Conservation (phyloP, 2,329 filamentous ascomycete species). For the Coleophoma cylindrospora region DNA sequence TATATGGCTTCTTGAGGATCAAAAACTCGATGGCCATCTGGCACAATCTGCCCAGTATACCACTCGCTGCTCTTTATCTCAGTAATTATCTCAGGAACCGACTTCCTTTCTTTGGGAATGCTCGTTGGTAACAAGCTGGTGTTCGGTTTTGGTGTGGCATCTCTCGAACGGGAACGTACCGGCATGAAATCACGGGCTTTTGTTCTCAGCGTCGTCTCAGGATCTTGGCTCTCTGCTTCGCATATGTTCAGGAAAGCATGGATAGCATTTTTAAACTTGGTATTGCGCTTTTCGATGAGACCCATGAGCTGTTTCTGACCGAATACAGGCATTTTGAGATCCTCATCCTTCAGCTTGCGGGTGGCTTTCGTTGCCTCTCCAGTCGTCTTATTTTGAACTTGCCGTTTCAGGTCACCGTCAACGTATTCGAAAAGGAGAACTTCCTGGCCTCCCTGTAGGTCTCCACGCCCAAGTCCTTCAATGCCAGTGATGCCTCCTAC, state of each 20-base stretch:
- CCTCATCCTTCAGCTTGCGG: conserved; percentile 67
- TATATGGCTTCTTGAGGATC: conserved; percentile 78
- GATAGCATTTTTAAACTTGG: conserved; percentile 74
- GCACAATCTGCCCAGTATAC: conserved; percentile 91
- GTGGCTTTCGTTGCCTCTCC: conserved; percentile 66
- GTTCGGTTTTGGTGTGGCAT: conserved; percentile 25
- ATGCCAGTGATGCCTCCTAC: conserved; percentile 50
- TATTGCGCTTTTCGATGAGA: conserved; percentile 85
- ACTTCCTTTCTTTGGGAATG: conserved; percentile 76
- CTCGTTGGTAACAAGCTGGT: conserved; percentile 52
- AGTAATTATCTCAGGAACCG: conserved; percentile 77
- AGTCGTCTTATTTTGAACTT: conserved; percentile 67
- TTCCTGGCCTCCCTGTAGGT: conserved; percentile 45
- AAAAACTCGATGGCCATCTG: conserved; percentile 87
- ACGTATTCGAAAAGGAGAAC: conserved; percentile 89
- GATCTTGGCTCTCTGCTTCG: conserved; percentile 56
- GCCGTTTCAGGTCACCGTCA: conserved; percentile 83
- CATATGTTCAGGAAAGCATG: conserved; percentile 75
- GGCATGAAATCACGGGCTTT: conserved; percentile 60
- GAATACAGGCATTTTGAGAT: conserved; percentile 86
- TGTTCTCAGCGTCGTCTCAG: conserved; percentile 58
- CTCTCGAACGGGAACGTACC: conserved; percentile 40
- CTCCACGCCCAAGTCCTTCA: conserved; percentile 32
- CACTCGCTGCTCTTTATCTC: conserved; percentile 79
- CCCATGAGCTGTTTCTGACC: conserved; percentile 88